These are phyloP conservation scores for Starmera dryadoides DNA, from an alignment of 805 yeast species.

Conservation along the genomic window DNA sequence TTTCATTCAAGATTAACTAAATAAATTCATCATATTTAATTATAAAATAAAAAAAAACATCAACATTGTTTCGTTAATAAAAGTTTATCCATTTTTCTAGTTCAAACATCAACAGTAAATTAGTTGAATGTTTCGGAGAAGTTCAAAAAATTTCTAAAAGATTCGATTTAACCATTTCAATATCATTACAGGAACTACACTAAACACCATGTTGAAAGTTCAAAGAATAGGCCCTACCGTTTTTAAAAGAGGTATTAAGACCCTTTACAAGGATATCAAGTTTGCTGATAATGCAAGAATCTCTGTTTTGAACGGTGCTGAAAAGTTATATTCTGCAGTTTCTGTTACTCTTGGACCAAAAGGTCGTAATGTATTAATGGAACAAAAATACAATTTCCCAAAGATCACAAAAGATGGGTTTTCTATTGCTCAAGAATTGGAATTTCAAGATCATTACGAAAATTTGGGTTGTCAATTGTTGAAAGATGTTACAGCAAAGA, in stretches of 20 bases:
- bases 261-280: conserved; percentile 78
- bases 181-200: too few species aligned
- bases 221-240: not conserved
- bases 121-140: too few species aligned
- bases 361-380: conserved; percentile 95
- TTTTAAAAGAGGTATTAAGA: conserved; percentile 1
- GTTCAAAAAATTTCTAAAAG: too few species aligned
- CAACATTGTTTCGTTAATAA: too few species aligned
- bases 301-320: conserved; percentile 90
- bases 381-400: conserved; percentile 95
- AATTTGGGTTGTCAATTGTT: conserved; percentile 94
- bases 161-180: too few species aligned
- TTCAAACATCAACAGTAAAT: too few species aligned
- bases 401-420: conserved; percentile 99
- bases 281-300: conserved; percentile 97
- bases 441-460: conserved; percentile 87
- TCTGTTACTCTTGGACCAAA: conserved; percentile 96
- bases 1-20: too few species aligned
- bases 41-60: too few species aligned
- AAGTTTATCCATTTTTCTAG: too few species aligned
- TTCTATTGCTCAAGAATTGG: conserved; percentile 88
- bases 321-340: conserved; percentile 91
- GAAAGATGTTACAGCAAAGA: conserved; percentile 97
- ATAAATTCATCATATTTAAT: too few species aligned
- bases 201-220: not conserved